phyloP scores from a whole-genome alignment of 441 rosid genomes.

The Dalechampia spathulata region DNA sequence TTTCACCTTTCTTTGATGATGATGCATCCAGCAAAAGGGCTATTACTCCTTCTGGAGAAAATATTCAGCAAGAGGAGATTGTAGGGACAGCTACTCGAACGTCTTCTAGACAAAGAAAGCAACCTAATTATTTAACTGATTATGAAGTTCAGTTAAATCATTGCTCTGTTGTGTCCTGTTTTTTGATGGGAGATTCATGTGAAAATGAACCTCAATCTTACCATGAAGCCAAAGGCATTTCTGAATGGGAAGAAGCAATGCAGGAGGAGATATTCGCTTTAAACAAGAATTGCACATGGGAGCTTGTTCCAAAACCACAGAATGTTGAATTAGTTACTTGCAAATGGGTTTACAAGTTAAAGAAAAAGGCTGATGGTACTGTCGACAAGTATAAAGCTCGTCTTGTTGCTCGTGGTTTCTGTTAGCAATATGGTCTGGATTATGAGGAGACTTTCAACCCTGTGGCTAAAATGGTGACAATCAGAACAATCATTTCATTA shows the following conservation, averaged over 20 bases:
- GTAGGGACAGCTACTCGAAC: background rate
- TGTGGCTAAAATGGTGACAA: background rate
- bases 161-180: background rate
- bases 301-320: slow-evolving; percentile 8
- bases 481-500: background rate
- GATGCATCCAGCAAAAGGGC: background rate
- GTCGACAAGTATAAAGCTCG: background rate
- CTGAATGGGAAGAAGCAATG: slow-evolving; percentile 5
- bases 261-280: slow-evolving; percentile 9
- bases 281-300: slow-evolving; percentile 9
- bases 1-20: background rate
- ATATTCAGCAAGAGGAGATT: background rate
- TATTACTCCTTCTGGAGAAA: background rate
- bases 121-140: background rate
- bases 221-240: background rate
- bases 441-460: slow-evolving; percentile 2
- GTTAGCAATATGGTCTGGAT: background rate
- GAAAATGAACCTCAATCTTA: background rate
- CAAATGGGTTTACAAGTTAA: slow-evolving; percentile 5
- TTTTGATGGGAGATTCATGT: background rate
- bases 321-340: slow-evolving; percentile 2
- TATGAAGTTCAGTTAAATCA: background rate
- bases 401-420: background rate
- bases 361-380: background rate
- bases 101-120: background rate